A percentile compares a stretch with the other conserved stretches of the same genome.
phyloP scores from a whole-genome alignment of 768 basidiomycete species.

The Termitomyces sp. region DNA sequence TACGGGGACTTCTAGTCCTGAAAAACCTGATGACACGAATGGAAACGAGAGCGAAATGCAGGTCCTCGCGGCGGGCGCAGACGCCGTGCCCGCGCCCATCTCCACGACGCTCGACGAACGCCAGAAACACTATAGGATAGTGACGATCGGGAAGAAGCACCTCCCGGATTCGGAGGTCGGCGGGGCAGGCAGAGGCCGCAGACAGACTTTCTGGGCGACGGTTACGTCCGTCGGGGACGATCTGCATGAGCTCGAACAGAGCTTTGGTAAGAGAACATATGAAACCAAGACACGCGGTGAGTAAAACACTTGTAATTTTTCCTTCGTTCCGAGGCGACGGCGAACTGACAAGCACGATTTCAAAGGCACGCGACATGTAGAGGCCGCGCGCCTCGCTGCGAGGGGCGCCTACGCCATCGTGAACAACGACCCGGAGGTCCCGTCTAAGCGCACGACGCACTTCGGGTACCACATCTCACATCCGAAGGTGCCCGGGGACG shows the following conservation, averaged over 20 bases:
- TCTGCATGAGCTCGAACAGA: slow-evolving; percentile 38
- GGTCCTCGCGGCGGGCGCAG: slow-evolving; percentile 36
- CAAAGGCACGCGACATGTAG: slow-evolving; percentile 46
- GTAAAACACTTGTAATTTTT: neutral
- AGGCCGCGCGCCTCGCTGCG: slow-evolving; percentile 45
- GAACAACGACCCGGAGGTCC: slow-evolving; percentile 36
- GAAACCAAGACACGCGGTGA: slow-evolving; percentile 58
- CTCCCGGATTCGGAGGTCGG: slow-evolving; percentile 40
- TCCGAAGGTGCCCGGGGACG: slow-evolving; percentile 45
- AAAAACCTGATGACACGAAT: slow-evolving; percentile 22
- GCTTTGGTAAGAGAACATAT: slow-evolving; percentile 45
- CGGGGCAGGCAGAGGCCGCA: slow-evolving; percentile 26
- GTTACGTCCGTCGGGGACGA: slow-evolving; percentile 48
- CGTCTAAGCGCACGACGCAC: slow-evolving; percentile 44
- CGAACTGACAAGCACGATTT: neutral
- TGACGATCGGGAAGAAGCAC: slow-evolving; percentile 54
- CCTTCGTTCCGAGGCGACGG: neutral
- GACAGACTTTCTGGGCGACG: slow-evolving; percentile 47
- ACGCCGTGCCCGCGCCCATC: slow-evolving; percentile 46
- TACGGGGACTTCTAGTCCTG: slow-evolving; percentile 4
- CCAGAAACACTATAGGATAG: slow-evolving; percentile 43
- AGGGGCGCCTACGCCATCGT: slow-evolving; percentile 58
- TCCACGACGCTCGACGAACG: slow-evolving; percentile 22
- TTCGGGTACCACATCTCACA: slow-evolving; percentile 58
- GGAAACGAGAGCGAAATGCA: slow-evolving; percentile 32